Evolutionary conservation across 1,284 basidiomycete genomes (phyloP), one percentile per base, ranked within the genome.

Genomic region (Cryptococcus sp.): DNA sequence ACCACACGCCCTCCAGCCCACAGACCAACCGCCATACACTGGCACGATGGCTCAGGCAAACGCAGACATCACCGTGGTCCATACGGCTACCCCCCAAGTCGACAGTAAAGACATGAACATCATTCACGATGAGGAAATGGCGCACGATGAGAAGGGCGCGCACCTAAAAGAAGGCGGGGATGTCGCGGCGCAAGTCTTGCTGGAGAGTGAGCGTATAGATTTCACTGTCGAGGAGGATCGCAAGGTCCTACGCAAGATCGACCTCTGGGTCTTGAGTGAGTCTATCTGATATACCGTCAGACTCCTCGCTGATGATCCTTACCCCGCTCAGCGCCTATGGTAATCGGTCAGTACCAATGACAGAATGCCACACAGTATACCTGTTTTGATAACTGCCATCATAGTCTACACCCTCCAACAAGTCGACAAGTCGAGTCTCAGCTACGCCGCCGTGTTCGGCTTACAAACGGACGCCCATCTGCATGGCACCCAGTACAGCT

Each of bases 401-500:
- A 10, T 13, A 35, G 30, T 58, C 23, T 66, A 68, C 52, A 60
- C 60, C 22, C 43, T 66, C 15, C 46, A 48, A 23, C 61, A 67
- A 49, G 61, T 68, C 39, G 69, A 71, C 63, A 71, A 71, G 48
- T 61, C 57, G 22, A 54, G 63, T 15, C 57, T 70, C 20, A 57
- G 58, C 17, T 71, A 69, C 49, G 65, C 60, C 11, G 67, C 66
- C 23, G 61, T 71, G 0, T 71, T 71, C 50, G 62, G 62, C 51
- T 52, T 71, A n/a, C 75, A 79, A 11, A 61, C 54, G 43, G 78
- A 81, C 46, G 74, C 81, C 11, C 68, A 76, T 40, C 73, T 83
- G 17, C 75, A 79, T n/a, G 81, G 82, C 0, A 69, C 66, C 2
- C 80, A 82, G 57, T 83, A 82, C 61, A 79, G 78, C 57, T 81